A percentile compares a stretch with the other conserved stretches of the same genome.
Conservation (phyloP, 495 filamentous ascomycete genomes). For the Paragyromitra xinjiangensis region DNA sequence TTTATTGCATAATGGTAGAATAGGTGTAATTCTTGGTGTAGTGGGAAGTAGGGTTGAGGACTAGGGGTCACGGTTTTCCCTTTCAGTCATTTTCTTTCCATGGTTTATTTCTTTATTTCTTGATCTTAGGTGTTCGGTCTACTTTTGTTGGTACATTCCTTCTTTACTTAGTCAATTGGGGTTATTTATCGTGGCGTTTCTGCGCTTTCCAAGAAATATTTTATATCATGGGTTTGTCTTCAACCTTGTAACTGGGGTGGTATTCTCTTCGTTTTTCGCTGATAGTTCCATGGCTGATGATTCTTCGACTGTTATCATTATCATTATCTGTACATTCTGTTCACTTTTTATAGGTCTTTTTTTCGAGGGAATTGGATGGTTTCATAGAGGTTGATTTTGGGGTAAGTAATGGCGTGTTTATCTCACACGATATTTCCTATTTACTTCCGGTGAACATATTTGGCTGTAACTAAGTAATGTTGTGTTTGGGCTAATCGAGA, state of each 20-base stretch:
- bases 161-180: slow-evolving; percentile 18
- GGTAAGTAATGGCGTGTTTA: background rate
- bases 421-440: background rate
- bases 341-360: background rate
- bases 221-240: slow-evolving; percentile 24
- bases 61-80: slow-evolving; percentile 2
- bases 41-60: slow-evolving; percentile 1
- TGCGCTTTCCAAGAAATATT: slow-evolving; percentile 16
- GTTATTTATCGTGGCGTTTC: slow-evolving; percentile 16
- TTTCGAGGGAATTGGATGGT: background rate
- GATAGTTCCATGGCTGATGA: slow-evolving; percentile 1
- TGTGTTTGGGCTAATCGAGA: background rate
- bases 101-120: slow-evolving; percentile 1
- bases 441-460: background rate
- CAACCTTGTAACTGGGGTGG: slow-evolving; percentile 1
- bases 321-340: slow-evolving; percentile 20
- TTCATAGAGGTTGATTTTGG: background rate
- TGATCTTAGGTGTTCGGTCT: background rate
- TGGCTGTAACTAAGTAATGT: background rate
- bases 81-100: slow-evolving; percentile 12
- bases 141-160: background rate
- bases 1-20: slow-evolving; percentile 28
- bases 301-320: background rate
- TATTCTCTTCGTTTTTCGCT: background rate
- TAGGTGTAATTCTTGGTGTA: slow-evolving; percentile 19